phyloP scores from a whole-genome alignment of 192 early-diverging fungal genomes.

The Rhizoclosmatium sp. region DNA sequence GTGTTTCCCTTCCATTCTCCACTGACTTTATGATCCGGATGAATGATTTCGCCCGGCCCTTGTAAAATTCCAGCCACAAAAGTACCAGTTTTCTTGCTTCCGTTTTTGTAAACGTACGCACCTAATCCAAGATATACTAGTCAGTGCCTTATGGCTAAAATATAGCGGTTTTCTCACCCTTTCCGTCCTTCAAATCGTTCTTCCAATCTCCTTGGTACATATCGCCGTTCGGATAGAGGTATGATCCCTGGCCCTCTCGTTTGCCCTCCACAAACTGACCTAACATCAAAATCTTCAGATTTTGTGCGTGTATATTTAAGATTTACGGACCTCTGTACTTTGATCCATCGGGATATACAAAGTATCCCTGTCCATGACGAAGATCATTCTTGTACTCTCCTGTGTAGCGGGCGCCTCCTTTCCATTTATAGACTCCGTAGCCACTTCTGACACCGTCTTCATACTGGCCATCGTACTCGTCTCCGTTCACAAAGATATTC shows the following conservation, averaged over 20 bases:
- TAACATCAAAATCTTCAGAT: constrained; percentile 8
- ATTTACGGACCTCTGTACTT: constrained; percentile 56
- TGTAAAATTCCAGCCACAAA: constrained; percentile 54
- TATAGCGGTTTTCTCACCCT: constrained; percentile 40
- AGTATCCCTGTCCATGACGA: constrained; percentile 57
- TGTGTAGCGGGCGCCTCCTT: constrained; percentile 56
- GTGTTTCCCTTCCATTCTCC: constrained; percentile 50
- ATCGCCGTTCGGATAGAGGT: constrained; percentile 64
- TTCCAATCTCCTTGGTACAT: constrained; percentile 60
- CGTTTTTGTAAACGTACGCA: constrained; percentile 47
- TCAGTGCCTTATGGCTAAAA: not conserved
- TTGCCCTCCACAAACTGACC: constrained; percentile 59
- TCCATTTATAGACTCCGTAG: constrained; percentile 62
- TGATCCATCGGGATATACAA: constrained; percentile 65
- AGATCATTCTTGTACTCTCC: constrained; percentile 59
- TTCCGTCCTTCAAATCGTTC: constrained; percentile 62
- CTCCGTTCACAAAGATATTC: constrained; percentile 65
- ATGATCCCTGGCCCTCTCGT: constrained; percentile 59
- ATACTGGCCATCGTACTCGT: constrained; percentile 61
- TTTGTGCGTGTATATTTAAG: not conserved
- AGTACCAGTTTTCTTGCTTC: constrained; percentile 58
- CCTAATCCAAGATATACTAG: constrained; percentile 17
- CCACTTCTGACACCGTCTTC: constrained; percentile 53
- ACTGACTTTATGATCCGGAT: constrained; percentile 60
- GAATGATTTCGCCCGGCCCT: constrained; percentile 55